Conservation (phyloP, 129 eudicot species). For the Kitagawia praeruptora region DNA sequence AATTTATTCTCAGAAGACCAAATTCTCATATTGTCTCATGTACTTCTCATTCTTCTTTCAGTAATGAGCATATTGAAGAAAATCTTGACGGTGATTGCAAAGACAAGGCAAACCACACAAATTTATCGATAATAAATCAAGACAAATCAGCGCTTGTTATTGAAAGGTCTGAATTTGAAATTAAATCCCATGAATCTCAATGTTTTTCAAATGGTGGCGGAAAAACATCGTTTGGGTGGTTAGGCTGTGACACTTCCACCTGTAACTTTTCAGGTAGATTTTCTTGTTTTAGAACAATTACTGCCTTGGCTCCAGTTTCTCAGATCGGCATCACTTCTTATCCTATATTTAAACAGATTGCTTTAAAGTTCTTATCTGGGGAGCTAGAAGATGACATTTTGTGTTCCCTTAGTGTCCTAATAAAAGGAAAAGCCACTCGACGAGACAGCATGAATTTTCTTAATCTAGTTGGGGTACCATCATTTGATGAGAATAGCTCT, state of each 20-base stretch:
- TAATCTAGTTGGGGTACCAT: conserved; percentile 60
- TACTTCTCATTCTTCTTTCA: conserved; percentile 24
- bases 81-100: conserved; percentile 15
- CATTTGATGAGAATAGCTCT: conserved; percentile 48
- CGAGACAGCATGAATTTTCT: conserved; percentile 62
- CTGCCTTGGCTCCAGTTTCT: conserved; percentile 73
- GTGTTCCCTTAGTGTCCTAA: conserved; percentile 48
- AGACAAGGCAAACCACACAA: conserved; percentile 4
- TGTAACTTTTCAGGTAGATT: conserved; percentile 50
- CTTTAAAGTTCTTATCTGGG: conserved; percentile 61
- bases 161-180: conserved; percentile 24
- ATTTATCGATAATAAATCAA: conserved; percentile 9
- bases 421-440: conserved; percentile 74
- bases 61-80: conserved; percentile 48
- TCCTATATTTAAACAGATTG: conserved; percentile 44
- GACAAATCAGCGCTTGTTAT: conserved; percentile 25
- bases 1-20: background rate
- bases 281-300: conserved; percentile 73
- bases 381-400: conserved; percentile 59
- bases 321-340: conserved; percentile 52
- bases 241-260: conserved; percentile 38
- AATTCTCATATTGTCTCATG: conserved; percentile 8
- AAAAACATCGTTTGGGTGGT: conserved; percentile 29
- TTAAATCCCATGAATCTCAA: conserved; percentile 27
- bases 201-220: conserved; percentile 31